Base-by-base conservation (phyloP, 257 asterid species). In the Przewalskia tangutica region DNA sequence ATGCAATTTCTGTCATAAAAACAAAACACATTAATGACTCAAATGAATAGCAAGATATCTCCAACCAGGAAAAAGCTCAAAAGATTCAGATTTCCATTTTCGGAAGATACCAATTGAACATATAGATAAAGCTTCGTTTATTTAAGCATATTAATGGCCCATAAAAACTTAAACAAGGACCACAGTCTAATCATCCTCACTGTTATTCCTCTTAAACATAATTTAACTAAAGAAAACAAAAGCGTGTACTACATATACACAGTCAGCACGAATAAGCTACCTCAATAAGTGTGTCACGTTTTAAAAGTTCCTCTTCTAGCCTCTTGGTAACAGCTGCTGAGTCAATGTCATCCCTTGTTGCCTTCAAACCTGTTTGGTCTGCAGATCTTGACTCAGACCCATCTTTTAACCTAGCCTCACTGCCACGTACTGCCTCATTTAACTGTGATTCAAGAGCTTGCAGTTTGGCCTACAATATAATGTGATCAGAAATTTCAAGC, bases 211-310 rank as follows among this genome's bases (percentile, higher is more conserved):
- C 77, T 75, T 23, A 12, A 23, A 48, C 14, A 7, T 13, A 48
- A 50, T 48, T 18, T 23, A 75, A 48, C 62, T 23, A 23, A 75
- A 75, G 79, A 75, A 75, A 23, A 48, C 62, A 75, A 50, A 10
- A 32, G 46, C 40, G 32, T 11, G 40, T 48, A 73, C 23, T 7
- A 23, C 42, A 20, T 73, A 73, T 20, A 48, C 40, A 75, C 44
- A 65, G 62, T 65, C 48, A 48, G 64, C 54, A 32, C 50, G 50
- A 63, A 51, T 50, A 54, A 76, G 82, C 65, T 85, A 95, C 99
- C 99, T 95, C 99, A 85, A 95, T 95, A 86, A 95, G 97, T 82
- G 97, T 89, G 87, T 95, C 99, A 81, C 98, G 91, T 84, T 95
- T 95, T 88, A 89, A 85, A 89, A 95, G 97, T 90, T 95, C 99